Base-by-base conservation (phyloP, 768 basidiomycete genomes). In the Mycena amicta region DNA sequence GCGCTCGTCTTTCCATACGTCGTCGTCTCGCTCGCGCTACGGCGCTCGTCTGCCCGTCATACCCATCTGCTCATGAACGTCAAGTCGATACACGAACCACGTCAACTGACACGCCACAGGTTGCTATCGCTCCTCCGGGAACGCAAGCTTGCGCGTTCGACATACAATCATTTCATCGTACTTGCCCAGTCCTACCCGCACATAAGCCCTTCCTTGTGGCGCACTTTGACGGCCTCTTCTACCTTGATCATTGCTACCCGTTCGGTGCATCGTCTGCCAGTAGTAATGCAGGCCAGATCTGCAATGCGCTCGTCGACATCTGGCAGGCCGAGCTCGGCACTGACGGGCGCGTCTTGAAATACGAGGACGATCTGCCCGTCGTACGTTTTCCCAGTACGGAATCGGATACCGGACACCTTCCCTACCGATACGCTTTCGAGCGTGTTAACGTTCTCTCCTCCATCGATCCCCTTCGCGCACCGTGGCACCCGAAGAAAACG, bases 401-500 rank as follows among this genome's bases (percentile, higher is more conserved):
- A 26, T 28, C 1, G 20, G 23, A 15, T 30, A 1, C 23, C 12
- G 1, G 16, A n/a, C n/a, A n/a, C n/a, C 3, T 26, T n/a, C 47
- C 29, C 13, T 4, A n/a, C n/a, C n/a, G n/a, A n/a, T 70, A 67
- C 51, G 31, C 28, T 12, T 66, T 70, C 56, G 60, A 67, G 30
- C 57, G 56, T 20, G 30, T 37, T 16, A 26, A 43, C 20, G 47
- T 60, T 2, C 28, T 67, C 12, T 41, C 25, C 1, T 50, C 43
- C 4, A 67, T 70, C 12, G 50, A 43, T 3, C 31, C 47, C 0
- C 59, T 74, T 5, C 43, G 62, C 3, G 33, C 68, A 0, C 73
- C 70, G 0, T 74, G 71, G 71, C 68, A 72, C 37, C 55, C 62
- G 0, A 49, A 11, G 1, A 62, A 63, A 15, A 67, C 68, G 45